Base-by-base conservation (phyloP, 768 basidiomycete species). In the Lentinula sp. region DNA sequence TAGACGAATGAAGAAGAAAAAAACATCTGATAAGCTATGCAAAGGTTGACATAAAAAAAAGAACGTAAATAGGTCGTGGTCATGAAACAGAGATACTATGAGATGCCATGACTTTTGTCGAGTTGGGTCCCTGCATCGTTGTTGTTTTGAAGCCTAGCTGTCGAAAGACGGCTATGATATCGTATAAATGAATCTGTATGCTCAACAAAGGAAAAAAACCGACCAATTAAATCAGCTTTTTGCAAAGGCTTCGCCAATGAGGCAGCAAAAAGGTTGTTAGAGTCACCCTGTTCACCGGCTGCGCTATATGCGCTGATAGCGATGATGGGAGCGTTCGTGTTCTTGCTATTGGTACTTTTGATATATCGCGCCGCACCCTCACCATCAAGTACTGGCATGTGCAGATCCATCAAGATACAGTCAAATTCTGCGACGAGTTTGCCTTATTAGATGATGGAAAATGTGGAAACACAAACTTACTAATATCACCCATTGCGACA, bases 321-420 rank as follows among this genome's bases (percentile, higher is more conserved):
- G 62, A 96, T 86, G 57, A 95, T 98, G 0, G 96, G 96, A 10
- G 94, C 95, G 66, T 83, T 87, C 55, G 90, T 86, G 68, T 98
- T 98, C 77, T 89, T 95, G 79, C 93, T 94, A 72, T 92, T 93
- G 16, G 95, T 98, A 66, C 88, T 94, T 78, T 94, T 94, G 79
- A 99, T 96, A 75, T 97, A 98, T 59, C 94, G 83, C 10, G 97
- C 95, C 37, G 97, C 97, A 66, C 91, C 89, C 74, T 98, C 96
- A 41, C 96, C 97, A 70, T 95, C 95, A 66, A 98, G 93, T 66
- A 92, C 90, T 68, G 95, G 94, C 93, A 97, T 96, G 64, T 95
- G 87, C 52, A 95, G 79, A 70, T 97, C 95, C 88, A 95, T 95
- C 66, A 98, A 80, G 70, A 97, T 95, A 65, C 91, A 91, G 69